These are phyloP conservation scores for Entomortierella beljakovae DNA, from an alignment of 192 early-diverging fungal genomes.

Conservation along the genomic window DNA sequence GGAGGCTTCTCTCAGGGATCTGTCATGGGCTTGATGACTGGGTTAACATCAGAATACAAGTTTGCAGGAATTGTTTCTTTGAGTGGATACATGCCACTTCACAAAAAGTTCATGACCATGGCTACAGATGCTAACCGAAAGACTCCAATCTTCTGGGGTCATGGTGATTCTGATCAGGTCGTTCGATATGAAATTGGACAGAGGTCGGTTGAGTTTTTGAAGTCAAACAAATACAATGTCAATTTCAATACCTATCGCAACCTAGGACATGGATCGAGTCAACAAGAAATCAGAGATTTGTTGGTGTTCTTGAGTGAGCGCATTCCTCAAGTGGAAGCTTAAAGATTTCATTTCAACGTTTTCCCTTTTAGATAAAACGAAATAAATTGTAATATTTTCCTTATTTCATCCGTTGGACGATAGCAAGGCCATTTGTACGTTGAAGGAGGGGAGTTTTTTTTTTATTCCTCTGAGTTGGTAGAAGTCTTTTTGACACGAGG, in stretches of 20 bases:
- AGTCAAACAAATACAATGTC: conserved; percentile 70
- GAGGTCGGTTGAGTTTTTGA: conserved; percentile 72
- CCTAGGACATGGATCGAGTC: conserved; percentile 80
- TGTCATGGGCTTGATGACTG: conserved; percentile 80
- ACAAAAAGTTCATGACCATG: conserved; percentile 63
- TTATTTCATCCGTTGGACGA: too few relatives aligned
- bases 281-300: conserved; percentile 82
- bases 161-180: conserved; percentile 82
- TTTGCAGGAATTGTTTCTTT: conserved; percentile 61
- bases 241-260: conserved; percentile 81
- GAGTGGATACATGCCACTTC: conserved; percentile 84
- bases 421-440: neutral
- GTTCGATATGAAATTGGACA: conserved; percentile 80
- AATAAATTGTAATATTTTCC: too few relatives aligned
- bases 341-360: too few relatives aligned
- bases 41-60: conserved; percentile 75
- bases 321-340: too few relatives aligned
- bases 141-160: conserved; percentile 88
- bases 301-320: conserved; percentile 69
- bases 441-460: too few relatives aligned
- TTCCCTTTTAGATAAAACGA: too few relatives aligned
- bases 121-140: conserved; percentile 70
- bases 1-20: conserved; percentile 96
- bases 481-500: conserved; percentile 28
- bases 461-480: conserved; percentile 1